Conservation (phyloP, 345 rosid genomes). For the Moricandia moricandioides region DNA sequence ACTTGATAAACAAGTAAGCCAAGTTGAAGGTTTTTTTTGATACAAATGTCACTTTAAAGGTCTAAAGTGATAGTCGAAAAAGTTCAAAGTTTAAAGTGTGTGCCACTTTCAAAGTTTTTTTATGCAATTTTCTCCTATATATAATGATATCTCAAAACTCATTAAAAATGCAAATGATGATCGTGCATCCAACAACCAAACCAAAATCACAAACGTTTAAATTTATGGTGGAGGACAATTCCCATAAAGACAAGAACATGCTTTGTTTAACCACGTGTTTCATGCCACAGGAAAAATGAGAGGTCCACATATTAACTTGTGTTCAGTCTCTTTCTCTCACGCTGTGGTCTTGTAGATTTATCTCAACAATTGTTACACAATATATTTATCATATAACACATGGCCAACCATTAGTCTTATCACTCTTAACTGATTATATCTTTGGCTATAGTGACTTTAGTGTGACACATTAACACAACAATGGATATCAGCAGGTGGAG, state of each 20-base stretch:
- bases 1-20: too few relatives aligned
- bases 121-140: too few relatives aligned
- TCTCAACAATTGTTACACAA: not conserved
- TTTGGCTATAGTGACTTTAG: not conserved
- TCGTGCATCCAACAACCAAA: constrained; percentile 32
- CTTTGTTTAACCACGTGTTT: not conserved
- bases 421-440: not conserved
- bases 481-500: constrained; percentile 25
- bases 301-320: constrained; percentile 5
- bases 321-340: not conserved
- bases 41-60: too few relatives aligned
- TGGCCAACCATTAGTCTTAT: not conserved
- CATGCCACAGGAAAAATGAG: not conserved
- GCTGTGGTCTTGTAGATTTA: not conserved
- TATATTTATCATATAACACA: not conserved
- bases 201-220: not conserved
- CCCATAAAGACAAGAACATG: not conserved
- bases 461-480: not conserved
- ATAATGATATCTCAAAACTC: not conserved
- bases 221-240: not conserved
- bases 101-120: too few relatives aligned
- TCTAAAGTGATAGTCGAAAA: too few relatives aligned
- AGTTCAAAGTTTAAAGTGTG: too few relatives aligned
- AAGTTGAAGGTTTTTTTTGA: too few relatives aligned
- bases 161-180: not conserved